A percentile compares a stretch with the other conserved stretches of the same genome.
Conservation (phyloP, 805 yeast genomes). For the Lipomyces oligophaga region DNA sequence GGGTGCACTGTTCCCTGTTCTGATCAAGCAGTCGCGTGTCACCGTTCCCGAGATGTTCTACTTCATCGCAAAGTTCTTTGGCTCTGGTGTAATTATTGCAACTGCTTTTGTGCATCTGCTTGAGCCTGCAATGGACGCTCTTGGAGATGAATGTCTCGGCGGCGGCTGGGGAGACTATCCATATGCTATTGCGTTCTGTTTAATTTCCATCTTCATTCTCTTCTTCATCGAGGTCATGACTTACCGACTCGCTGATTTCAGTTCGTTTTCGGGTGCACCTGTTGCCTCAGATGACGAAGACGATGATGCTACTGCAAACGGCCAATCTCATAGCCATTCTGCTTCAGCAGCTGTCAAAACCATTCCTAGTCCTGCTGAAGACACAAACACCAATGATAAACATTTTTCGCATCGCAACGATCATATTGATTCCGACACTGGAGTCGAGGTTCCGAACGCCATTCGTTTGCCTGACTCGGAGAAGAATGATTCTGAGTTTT, state of each 20-base stretch:
- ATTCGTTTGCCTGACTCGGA: constrained; percentile 6
- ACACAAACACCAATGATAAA: constrained; percentile 12
- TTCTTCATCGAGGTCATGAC: constrained; percentile 51
- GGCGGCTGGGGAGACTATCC: constrained; percentile 48
- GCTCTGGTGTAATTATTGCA: constrained; percentile 73
- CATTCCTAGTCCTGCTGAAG: no score
- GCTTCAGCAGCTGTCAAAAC: not conserved
- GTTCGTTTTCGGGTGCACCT: constrained; percentile 3
- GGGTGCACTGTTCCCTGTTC: constrained; percentile 45
- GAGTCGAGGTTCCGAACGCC: constrained; percentile 9
- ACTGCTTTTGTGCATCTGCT: constrained; percentile 63
- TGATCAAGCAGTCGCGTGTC: constrained; percentile 29
- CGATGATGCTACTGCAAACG: constrained; percentile 12
- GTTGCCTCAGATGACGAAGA: not conserved
- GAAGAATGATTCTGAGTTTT: not conserved
- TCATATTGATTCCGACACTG: constrained; percentile 23
- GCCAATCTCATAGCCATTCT: not conserved
- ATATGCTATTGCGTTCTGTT: constrained; percentile 55
- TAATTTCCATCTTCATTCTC: constrained; percentile 45
- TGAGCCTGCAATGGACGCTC: constrained; percentile 24
- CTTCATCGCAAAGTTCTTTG: constrained; percentile 37
- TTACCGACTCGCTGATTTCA: constrained; percentile 39
- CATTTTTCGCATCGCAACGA: constrained; percentile 27
- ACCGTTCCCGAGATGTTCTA: constrained; percentile 21
- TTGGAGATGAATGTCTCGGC: constrained; percentile 24